Conservation (phyloP, 768 basidiomycete genomes). For the Pholiota conissans region DNA sequence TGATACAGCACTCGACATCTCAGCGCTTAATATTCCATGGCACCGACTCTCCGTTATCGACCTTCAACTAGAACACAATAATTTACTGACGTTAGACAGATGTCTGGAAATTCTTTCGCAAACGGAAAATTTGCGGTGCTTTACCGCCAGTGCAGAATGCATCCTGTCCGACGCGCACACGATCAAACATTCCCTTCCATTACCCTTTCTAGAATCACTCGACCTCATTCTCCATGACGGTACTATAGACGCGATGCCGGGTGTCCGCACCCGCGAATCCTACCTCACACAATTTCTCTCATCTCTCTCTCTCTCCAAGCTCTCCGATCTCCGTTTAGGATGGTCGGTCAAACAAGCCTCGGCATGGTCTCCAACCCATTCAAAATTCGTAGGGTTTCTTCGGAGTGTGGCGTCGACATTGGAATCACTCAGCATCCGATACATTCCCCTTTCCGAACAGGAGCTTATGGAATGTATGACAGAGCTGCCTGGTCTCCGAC, state of each 20-base stretch:
- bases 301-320: conserved; percentile 26
- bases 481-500: conserved; percentile 26
- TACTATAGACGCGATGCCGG: neutral
- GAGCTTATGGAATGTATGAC: conserved; percentile 32
- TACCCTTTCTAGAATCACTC: conserved; percentile 33
- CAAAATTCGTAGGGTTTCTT: conserved; percentile 30
- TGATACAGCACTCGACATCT: conserved; percentile 22
- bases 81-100: conserved; percentile 35
- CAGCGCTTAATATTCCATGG: conserved; percentile 35
- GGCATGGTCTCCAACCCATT: conserved; percentile 22
- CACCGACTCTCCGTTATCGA: conserved; percentile 36
- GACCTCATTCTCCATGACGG: conserved; percentile 32
- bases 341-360: conserved; percentile 30
- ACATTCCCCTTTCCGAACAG: conserved; percentile 37
- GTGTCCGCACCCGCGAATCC: conserved; percentile 21
- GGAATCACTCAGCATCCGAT: conserved; percentile 31
- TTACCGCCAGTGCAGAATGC: conserved; percentile 34
- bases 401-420: conserved; percentile 26
- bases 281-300: conserved; percentile 32
- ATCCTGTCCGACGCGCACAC: conserved; percentile 14
- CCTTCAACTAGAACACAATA: conserved; percentile 33
- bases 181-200: conserved; percentile 12
- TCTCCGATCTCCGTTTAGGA: conserved; percentile 32
- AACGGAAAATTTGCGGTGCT: conserved; percentile 29
- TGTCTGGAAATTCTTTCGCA: conserved; percentile 33